phyloP scores from a whole-genome alignment of 257 asterid species.

The Datura wrightii region DNA sequence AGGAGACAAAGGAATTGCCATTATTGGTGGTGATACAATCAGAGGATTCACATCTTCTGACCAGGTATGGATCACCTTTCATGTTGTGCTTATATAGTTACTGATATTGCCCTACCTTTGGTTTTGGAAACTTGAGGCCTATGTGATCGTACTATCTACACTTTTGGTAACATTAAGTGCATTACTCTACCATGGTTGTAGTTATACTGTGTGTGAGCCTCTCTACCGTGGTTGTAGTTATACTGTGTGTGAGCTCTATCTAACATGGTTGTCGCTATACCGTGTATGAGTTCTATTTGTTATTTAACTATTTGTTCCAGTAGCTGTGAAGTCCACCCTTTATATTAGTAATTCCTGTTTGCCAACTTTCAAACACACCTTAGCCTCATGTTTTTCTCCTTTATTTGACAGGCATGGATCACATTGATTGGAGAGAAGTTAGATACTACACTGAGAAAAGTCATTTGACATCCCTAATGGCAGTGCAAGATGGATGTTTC shows the following conservation, averaged over 20 bases:
- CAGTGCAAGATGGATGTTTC: slow-evolving; percentile 14
- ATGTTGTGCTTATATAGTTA: not conserved
- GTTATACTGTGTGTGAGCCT: not conserved
- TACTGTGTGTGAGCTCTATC: not conserved
- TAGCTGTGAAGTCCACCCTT: not conserved
- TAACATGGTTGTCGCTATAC: not conserved
- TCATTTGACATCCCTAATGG: slow-evolving; percentile 36
- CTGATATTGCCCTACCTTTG: not conserved
- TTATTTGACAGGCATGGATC: slow-evolving; percentile 81
- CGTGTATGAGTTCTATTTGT: not conserved
- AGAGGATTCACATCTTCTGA: slow-evolving; percentile 91
- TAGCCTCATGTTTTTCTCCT: slow-evolving; percentile 29
- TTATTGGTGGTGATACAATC: slow-evolving; percentile 87
- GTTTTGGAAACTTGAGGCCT: not conserved
- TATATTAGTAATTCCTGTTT: not conserved
- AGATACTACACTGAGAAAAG: slow-evolving; percentile 75
- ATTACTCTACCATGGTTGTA: slow-evolving; percentile 7
- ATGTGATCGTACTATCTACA: slow-evolving; percentile 6
- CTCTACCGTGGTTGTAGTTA: not conserved
- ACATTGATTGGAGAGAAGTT: slow-evolving; percentile 81
- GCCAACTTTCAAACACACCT: not conserved
- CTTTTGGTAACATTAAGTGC: slow-evolving; percentile 16
- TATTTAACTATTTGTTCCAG: not conserved
- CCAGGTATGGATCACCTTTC: slow-evolving; percentile 56
- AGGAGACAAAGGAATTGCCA: slow-evolving; percentile 79